Evolutionary conservation across 192 early-diverging fungal genomes (phyloP).

Genomic region (Backusella westeae): DNA sequence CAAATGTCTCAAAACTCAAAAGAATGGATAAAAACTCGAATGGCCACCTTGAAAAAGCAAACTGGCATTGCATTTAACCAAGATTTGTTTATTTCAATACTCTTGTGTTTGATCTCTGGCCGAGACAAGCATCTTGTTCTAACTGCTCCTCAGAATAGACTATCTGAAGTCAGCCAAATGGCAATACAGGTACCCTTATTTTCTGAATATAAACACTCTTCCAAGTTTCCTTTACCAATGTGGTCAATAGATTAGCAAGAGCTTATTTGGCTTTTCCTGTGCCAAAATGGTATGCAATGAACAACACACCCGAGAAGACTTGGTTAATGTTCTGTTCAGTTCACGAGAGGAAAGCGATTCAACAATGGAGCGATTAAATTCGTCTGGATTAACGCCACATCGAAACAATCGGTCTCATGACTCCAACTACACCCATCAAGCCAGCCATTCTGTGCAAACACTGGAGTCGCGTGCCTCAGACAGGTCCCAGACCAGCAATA

Average conservation of each 20-base stretch:
- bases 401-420: background rate
- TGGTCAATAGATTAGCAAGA: slow-evolving; percentile 36
- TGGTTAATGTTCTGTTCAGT: slow-evolving; percentile 21
- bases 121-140: slow-evolving; percentile 50
- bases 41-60: slow-evolving; percentile 39
- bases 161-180: slow-evolving; percentile 43
- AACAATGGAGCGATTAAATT: slow-evolving; percentile 4
- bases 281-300: slow-evolving; percentile 43
- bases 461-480: background rate
- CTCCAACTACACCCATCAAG: background rate
- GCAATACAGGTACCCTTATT: slow-evolving; percentile 40
- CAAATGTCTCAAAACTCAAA: slow-evolving; percentile 23
- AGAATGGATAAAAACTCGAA: slow-evolving; percentile 47
- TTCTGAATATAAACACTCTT: background rate
- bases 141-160: slow-evolving; percentile 35
- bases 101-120: slow-evolving; percentile 49
- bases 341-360: slow-evolving; percentile 13
- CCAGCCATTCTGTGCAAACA: slow-evolving; percentile 9
- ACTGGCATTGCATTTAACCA: slow-evolving; percentile 46
- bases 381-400: background rate
- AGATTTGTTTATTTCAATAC: slow-evolving; percentile 54
- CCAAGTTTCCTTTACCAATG: background rate
- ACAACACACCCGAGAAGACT: slow-evolving; percentile 34
- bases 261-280: slow-evolving; percentile 45
- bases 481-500: slow-evolving; percentile 7